These are phyloP conservation scores for Hsuehochloa calcarea DNA, from an alignment of 176 grass and related monocot species.

Conservation along the genomic window DNA sequence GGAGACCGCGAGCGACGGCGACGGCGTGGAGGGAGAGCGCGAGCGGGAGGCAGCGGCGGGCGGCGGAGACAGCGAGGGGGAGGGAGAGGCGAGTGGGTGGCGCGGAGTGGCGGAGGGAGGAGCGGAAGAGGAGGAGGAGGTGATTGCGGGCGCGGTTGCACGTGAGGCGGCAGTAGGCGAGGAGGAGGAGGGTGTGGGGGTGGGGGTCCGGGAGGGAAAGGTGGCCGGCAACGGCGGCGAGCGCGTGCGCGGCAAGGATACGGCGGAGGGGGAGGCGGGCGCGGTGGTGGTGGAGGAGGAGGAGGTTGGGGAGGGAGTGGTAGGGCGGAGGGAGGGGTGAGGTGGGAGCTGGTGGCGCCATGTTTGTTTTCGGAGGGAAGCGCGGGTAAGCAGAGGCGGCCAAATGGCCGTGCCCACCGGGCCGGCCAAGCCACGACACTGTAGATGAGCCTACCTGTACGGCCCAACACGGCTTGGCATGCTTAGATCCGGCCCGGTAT, in stretches of 20 bases:
- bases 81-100: conserved; percentile 30
- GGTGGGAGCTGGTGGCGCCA: not conserved
- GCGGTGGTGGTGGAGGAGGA: not conserved
- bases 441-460: too few species aligned
- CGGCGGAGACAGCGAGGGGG: conserved; percentile 44
- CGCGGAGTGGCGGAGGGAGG: conserved; percentile 41
- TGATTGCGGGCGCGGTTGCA: not conserved
- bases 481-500: too few species aligned
- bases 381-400: too few species aligned
- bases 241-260: conserved; percentile 32
- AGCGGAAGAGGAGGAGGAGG: conserved; percentile 52
- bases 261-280: conserved; percentile 5
- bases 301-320: conserved; percentile 12
- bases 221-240: conserved; percentile 40
- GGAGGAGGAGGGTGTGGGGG: conserved; percentile 30
- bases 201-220: conserved; percentile 26
- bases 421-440: too few species aligned
- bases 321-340: conserved; percentile 20
- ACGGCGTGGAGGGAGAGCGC: conserved; percentile 44
- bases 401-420: too few species aligned
- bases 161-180: conserved; percentile 40
- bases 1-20: conserved; percentile 31
- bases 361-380: not conserved
- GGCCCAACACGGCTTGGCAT: too few species aligned
- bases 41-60: conserved; percentile 35